A percentile compares a stretch with the other conserved stretches of the same genome.
Conservation (phyloP, 441 rosid species). For the Adansonia grandidieri region DNA sequence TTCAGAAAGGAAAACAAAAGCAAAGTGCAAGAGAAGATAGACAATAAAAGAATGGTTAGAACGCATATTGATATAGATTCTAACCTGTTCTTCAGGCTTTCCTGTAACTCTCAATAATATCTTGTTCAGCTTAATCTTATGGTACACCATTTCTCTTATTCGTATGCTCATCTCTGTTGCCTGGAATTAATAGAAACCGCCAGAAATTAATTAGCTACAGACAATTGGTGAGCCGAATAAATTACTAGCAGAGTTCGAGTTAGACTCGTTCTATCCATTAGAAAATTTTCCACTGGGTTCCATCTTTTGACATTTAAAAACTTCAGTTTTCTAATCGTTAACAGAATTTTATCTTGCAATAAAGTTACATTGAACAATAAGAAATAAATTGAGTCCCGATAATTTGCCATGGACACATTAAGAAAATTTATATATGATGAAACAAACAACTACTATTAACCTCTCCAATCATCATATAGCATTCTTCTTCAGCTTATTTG, state of each 20-base stretch:
- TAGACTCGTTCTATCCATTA: neutral
- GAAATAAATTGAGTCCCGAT: neutral
- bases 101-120: conserved; percentile 76
- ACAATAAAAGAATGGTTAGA: conserved; percentile 4
- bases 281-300: neutral
- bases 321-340: neutral
- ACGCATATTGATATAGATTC: conserved; percentile 9
- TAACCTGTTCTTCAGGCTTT: conserved; percentile 70
- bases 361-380: neutral
- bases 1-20: neutral
- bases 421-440: neutral
- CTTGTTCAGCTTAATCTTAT: conserved; percentile 76
- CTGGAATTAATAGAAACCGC: conserved; percentile 43
- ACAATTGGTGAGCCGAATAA: neutral
- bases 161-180: conserved; percentile 73
- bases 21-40: neutral
- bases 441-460: neutral
- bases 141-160: conserved; percentile 78
- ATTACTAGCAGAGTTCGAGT: neutral
- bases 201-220: neutral
- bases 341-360: neutral
- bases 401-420: neutral
- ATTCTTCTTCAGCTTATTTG: neutral
- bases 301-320: neutral
- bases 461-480: neutral